phyloP scores from a whole-genome alignment of 805 yeast genomes.

The Lipomyces spencermartinsiae region DNA sequence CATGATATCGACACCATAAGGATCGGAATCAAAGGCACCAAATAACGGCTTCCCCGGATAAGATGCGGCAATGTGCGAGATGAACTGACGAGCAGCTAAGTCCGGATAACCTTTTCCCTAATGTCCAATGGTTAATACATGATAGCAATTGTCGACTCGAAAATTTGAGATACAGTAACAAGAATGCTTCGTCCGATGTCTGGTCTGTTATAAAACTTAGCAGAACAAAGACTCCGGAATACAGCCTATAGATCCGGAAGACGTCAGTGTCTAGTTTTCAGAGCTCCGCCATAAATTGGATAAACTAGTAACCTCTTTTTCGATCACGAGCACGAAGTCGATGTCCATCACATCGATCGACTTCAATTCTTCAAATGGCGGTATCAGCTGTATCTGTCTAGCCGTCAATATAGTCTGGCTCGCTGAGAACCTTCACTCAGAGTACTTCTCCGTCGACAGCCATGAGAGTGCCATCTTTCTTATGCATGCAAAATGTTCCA shows the following conservation, averaged over 20 bases:
- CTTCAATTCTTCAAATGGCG: conserved; percentile 45
- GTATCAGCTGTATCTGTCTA: conserved; percentile 44
- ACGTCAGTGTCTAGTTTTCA: not conserved
- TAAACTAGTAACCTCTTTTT: conserved; percentile 52
- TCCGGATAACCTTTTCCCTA: conserved; percentile 74
- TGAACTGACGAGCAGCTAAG: conserved; percentile 54
- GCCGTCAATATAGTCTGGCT: conserved; percentile 1
- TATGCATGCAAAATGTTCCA: conserved; percentile 16
- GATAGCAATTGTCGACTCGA: not conserved
- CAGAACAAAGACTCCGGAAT: conserved; percentile 23
- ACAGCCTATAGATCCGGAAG: conserved; percentile 25
- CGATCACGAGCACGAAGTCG: conserved; percentile 52
- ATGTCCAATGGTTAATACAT: not conserved
- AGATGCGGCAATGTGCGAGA: conserved; percentile 44
- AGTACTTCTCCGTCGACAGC: conserved; percentile 10
- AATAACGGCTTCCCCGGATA: conserved; percentile 50
- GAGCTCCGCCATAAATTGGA: not conserved
- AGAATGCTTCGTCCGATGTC: conserved; percentile 43
- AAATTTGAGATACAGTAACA: conserved; percentile 49
- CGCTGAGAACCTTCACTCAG: not conserved
- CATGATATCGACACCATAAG: conserved; percentile 64
- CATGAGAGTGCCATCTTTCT: conserved; percentile 2
- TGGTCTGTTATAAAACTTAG: conserved; percentile 14
- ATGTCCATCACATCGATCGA: conserved; percentile 39
- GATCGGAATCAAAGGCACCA: conserved; percentile 67